phyloP scores from a whole-genome alignment of 2,329 filamentous ascomycete genomes.

The Scedosporium minutisporum region DNA sequence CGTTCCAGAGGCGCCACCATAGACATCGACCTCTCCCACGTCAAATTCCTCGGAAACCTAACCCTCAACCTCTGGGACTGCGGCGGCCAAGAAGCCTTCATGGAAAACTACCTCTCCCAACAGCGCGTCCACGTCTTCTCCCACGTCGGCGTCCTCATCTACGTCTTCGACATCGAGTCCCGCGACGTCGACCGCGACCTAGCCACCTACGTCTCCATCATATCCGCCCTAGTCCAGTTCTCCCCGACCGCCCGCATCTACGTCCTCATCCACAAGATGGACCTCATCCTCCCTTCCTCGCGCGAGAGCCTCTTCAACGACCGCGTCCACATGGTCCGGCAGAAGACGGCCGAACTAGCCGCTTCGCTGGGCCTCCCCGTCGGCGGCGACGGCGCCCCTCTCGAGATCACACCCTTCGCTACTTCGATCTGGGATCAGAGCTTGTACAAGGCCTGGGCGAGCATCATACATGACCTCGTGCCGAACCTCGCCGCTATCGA shows the following conservation, averaged over 20 bases:
- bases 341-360: slow-evolving; percentile 52
- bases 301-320: slow-evolving; percentile 79
- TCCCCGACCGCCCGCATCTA: slow-evolving; percentile 77
- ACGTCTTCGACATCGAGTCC: slow-evolving; percentile 97
- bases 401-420: slow-evolving; percentile 68
- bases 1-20: slow-evolving; percentile 70
- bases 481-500: slow-evolving; percentile 87
- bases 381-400: slow-evolving; percentile 14
- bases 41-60: slow-evolving; percentile 96
- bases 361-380: slow-evolving; percentile 8
- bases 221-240: slow-evolving; percentile 79
- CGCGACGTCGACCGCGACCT: slow-evolving; percentile 90
- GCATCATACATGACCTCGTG: slow-evolving; percentile 96
- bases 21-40: slow-evolving; percentile 95
- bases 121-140: slow-evolving; percentile 95
- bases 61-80: slow-evolving; percentile 98
- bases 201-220: slow-evolving; percentile 83
- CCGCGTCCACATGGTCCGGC: slow-evolving; percentile 65
- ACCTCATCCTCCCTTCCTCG: slow-evolving; percentile 73
- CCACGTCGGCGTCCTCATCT: slow-evolving; percentile 93
- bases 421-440: slow-evolving; percentile 99
- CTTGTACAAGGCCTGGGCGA: slow-evolving; percentile 95
- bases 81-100: slow-evolving; percentile 96
- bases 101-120: slow-evolving; percentile 94
- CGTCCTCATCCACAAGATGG: slow-evolving; percentile 97